These are phyloP conservation scores for Tribonema minus DNA, from an alignment of 108 stramenopile genomes.

Conservation along the genomic window DNA sequence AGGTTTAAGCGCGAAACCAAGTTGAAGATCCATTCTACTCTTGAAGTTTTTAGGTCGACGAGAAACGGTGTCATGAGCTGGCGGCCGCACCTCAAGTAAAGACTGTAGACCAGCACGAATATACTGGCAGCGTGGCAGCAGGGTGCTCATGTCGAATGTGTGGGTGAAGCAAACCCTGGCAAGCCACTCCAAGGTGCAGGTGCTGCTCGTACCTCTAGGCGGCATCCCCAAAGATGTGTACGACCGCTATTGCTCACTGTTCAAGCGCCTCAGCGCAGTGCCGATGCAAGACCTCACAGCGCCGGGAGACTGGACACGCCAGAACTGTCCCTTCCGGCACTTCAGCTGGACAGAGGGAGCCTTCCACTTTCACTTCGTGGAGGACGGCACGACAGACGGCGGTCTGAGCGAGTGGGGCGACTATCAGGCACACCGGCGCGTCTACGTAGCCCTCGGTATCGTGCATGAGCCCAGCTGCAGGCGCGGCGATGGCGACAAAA, in stretches of 20 bases:
- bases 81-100: too few species aligned
- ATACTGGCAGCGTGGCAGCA: too few species aligned
- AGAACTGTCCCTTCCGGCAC: conserved; percentile 23
- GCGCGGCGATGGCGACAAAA: background rate
- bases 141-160: conserved; percentile 5
- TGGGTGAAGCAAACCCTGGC: conserved; percentile 36
- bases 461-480: conserved; percentile 19
- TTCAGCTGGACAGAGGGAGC: conserved; percentile 34
- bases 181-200: conserved; percentile 15
- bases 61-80: too few species aligned
- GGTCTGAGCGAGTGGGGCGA: conserved; percentile 28
- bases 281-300: conserved; percentile 35
- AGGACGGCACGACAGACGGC: conserved; percentile 16
- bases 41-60: too few species aligned
- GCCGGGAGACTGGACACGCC: conserved; percentile 26
- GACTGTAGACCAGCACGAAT: too few species aligned
- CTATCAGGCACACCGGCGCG: conserved; percentile 22
- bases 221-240: conserved; percentile 22
- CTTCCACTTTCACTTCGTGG: conserved; percentile 31
- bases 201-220: conserved; percentile 29
- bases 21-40: too few species aligned
- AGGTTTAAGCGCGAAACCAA: too few species aligned
- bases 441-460: conserved; percentile 15
- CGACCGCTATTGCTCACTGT: conserved; percentile 23
- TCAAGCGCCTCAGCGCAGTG: conserved; percentile 22